A percentile compares a stretch with the other conserved stretches of the same genome.
phyloP scores from a whole-genome alignment of 352 stramenopile genomes.

The Bremia lactucae region DNA sequence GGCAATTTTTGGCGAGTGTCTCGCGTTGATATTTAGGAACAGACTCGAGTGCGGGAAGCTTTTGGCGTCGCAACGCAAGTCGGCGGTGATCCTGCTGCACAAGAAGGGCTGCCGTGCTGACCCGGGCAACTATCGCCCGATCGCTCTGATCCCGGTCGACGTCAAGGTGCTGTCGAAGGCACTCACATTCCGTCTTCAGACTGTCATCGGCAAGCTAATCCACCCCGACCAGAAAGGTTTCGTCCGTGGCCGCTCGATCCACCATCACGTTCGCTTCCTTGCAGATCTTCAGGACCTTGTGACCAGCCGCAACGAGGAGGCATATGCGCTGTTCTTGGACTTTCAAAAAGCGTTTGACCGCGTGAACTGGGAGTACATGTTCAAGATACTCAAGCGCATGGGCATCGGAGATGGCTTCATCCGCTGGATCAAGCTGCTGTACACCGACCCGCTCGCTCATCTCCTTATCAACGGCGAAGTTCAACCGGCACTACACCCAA shows the following conservation, averaged over 20 bases:
- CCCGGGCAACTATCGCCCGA: neutral
- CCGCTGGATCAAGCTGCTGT: neutral
- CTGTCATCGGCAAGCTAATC: neutral
- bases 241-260: neutral
- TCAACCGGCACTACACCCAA: neutral
- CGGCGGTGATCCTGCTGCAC: neutral
- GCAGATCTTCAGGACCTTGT: no score
- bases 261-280: neutral
- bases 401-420: neutral
- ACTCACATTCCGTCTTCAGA: no score
- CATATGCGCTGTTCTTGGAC: no score
- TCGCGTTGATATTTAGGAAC: no score
- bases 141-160: no score
- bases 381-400: neutral
- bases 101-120: neutral
- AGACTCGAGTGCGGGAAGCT: no score
- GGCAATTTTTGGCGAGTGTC: neutral
- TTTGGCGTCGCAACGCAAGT: neutral
- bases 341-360: neutral
- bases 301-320: no score
- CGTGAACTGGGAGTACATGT: neutral
- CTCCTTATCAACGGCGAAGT: neutral
- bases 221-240: neutral
- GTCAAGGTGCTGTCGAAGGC: no score
- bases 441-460: no score